Base-by-base conservation (phyloP, 2,329 filamentous ascomycete genomes). In the Sclerotinia minor region DNA sequence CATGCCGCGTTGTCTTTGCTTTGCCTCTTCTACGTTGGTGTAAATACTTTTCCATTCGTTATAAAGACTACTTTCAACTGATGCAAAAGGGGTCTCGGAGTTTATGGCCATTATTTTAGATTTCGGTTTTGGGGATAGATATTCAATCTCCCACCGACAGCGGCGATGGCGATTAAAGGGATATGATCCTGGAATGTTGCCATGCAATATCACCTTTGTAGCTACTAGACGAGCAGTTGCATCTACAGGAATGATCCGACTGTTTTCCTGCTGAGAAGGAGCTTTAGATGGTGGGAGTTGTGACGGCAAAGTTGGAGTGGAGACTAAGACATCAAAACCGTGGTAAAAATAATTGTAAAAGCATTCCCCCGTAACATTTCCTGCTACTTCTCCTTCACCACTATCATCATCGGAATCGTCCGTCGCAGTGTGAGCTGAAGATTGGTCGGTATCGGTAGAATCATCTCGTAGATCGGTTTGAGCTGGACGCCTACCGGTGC, bases 271-370 rank as follows among this genome's bases (percentile, higher is more conserved):
- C 5, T 76, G 61, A 11, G 45, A 49, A 11, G 54, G 21, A n/a
- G 66, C 63, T 49, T 73, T 82, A 6, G 82, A 80, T 17, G 89
- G 90, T 0, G 90, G 88, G 8, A 82, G 81, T 29, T 85, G 85
- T 0, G 90, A 91, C 5, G 89, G 83, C 6, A 83, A 77, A 0
- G 86, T 87, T 0, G 92, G 90, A 41, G 88, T 87, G 0, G 94
- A 96, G n/a, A 99, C 86, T 6, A 98, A 84, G 13, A 97, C 86
- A 78, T 99, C 95, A 76, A 99, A 96, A 1, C 95, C 95, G 70
- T 97, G 89, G 72, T 94, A 90, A 77, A 97, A 99, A 78, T 99
- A 99, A 78, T 98, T 98, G 80, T 95, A 97, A 77, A 98, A 99
- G 72, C 89, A 93, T 76, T 96, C 92, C 5, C 87, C 85, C 1